A percentile compares a stretch with the other conserved stretches of the same genome.
These are phyloP conservation scores for Nephelium lappaceum DNA, from an alignment of 345 rosid species.

Conservation along the genomic window DNA sequence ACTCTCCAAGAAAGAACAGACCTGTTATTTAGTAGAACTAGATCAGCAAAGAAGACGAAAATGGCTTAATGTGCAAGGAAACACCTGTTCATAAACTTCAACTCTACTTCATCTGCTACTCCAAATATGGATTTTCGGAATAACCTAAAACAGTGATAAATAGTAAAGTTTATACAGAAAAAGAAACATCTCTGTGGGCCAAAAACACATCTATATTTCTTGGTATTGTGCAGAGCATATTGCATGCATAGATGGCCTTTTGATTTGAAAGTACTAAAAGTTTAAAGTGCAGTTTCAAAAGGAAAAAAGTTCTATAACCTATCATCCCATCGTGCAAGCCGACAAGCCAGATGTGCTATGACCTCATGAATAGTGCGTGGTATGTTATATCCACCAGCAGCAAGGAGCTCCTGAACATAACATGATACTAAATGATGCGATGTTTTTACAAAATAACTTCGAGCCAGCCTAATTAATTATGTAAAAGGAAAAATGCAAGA, in stretches of 20 bases:
- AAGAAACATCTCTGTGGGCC: neutral
- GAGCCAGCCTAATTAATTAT: neutral
- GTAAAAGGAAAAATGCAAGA: neutral
- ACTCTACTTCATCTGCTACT: conserved; percentile 67
- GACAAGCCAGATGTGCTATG: conserved; percentile 59
- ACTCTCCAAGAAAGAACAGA: neutral
- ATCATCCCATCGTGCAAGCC: conserved; percentile 76
- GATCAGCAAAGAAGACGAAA: neutral
- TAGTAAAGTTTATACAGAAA: neutral
- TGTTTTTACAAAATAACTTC: neutral
- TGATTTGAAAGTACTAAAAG: neutral
- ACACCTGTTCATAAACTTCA: conserved; percentile 76
- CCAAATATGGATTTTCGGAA: conserved; percentile 62
- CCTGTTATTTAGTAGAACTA: neutral
- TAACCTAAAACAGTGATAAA: conserved; percentile 34
- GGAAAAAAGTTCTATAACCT: conserved; percentile 34
- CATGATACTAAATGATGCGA: conserved; percentile 7
- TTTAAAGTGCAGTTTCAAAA: neutral
- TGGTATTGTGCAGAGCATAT: neutral
- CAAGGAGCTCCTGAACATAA: conserved; percentile 54
- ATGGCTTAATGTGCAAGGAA: conserved; percentile 11
- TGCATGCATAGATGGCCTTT: neutral
- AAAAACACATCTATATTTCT: neutral
- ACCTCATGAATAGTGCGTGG: conserved; percentile 57
- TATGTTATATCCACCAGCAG: conserved; percentile 45